phyloP scores from a whole-genome alignment of 768 basidiomycete genomes.

The Lactarius indigo region DNA sequence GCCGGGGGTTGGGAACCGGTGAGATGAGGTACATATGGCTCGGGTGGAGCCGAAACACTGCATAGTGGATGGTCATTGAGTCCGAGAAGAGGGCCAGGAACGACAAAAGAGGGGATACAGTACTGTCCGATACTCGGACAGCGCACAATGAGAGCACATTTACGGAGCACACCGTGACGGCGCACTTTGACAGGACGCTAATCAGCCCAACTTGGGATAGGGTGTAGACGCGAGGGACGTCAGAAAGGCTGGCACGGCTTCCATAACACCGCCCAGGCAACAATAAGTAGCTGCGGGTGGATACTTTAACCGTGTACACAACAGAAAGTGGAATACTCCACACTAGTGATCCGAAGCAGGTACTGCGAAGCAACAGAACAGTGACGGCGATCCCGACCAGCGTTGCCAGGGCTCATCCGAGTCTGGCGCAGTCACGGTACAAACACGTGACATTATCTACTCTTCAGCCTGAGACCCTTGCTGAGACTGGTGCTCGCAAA shows the following conservation, averaged over 20 bases:
- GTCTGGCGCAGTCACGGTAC: too few relatives aligned
- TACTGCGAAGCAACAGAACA: too few relatives aligned
- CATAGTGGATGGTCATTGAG: not conserved
- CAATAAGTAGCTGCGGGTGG: not conserved
- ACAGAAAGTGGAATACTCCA: not conserved
- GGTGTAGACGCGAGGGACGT: not conserved
- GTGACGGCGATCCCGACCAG: too few relatives aligned
- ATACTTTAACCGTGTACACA: not conserved
- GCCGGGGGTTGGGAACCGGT: not conserved
- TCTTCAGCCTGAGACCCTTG: too few relatives aligned
- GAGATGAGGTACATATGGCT: not conserved
- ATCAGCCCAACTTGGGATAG: not conserved
- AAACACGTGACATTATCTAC: too few relatives aligned
- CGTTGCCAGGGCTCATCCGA: too few relatives aligned
- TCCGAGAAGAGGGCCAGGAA: not conserved
- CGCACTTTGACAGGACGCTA: not conserved
- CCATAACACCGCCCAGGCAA: not conserved
- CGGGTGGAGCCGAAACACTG: not conserved
- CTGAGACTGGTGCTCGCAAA: too few relatives aligned
- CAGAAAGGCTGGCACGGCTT: too few relatives aligned
- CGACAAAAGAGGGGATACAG: not conserved
- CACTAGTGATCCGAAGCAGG: too few relatives aligned
- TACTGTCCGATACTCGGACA: not conserved
- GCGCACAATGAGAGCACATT: not conserved
- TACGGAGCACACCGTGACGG: not conserved